A percentile compares a stretch with the other conserved stretches of the same genome.
Evolutionary conservation across 352 stramenopile genomes (phyloP).

Genomic region (Thalassiosira gravida): DNA sequence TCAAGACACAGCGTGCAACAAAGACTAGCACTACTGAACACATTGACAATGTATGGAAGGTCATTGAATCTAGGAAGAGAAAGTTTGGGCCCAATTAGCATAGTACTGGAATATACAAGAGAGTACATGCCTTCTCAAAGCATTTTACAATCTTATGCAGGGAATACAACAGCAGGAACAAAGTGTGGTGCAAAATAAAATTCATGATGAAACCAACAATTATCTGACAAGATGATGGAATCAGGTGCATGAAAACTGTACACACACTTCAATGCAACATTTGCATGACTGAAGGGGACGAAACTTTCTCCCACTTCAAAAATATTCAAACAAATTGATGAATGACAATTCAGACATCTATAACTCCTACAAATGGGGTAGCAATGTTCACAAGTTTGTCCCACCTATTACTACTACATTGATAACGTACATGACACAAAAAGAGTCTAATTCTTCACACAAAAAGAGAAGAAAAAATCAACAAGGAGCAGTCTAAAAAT

Average conservation of each 20-base stretch:
- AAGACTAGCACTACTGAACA: slow-evolving; percentile 9
- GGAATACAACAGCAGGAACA: neutral
- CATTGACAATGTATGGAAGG: slow-evolving; percentile 1
- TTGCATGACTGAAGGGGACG: neutral
- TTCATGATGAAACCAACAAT: neutral
- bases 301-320: neutral
- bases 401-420: slow-evolving; percentile 16
- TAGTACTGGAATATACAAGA: neutral
- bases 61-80: neutral
- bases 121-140: neutral
- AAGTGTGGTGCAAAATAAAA: neutral
- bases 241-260: neutral
- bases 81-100: neutral
- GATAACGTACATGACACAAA: slow-evolving; percentile 30
- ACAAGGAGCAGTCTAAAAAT: no score
- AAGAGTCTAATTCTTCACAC: neutral
- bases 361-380: slow-evolving; percentile 3
- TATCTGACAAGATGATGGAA: neutral
- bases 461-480: no score
- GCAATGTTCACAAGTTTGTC: slow-evolving; percentile 6
- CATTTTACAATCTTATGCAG: neutral
- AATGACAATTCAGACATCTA: slow-evolving; percentile 10
- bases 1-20: no score
- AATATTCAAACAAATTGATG: neutral
- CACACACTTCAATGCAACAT: neutral